Evolutionary conservation across 495 filamentous ascomycete genomes (phyloP), one percentile per base, ranked within the genome.

Genomic region (Cercophora newfieldiana): DNA sequence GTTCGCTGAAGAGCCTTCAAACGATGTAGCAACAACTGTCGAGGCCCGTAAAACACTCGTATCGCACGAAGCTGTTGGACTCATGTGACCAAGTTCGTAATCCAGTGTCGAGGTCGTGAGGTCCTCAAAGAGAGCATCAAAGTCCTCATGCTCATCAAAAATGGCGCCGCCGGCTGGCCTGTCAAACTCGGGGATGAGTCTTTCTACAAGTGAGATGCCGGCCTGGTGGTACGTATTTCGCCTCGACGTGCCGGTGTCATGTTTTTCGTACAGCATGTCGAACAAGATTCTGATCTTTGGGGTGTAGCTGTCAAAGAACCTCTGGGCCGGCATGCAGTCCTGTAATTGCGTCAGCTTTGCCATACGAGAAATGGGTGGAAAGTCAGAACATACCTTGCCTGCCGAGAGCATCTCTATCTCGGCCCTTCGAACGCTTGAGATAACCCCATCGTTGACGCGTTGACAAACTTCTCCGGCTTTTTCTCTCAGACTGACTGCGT

Each of bases 361-460:
- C 31, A 7, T n/a, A 16, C 6, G 12, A 22, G 16, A 0, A 19
- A 16, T 18, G 59, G 8, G 3, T 18, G 59, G 8, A 1, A 8
- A 16, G n/a, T 7, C 8, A 1, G 47, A 21, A 7, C 75, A 53
- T 64, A 81, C 80, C 74, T 75, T 82, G 57, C 81, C 81, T 19
- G 77, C 77, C 55, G 74, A 72, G 21, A 83, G 74, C 7, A 83
- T 63, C 51, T 81, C 80, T 7, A 83, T 72, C 70, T 83, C 81
- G 18, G 79, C 58, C 56, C 74, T 76, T 50, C 81, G 73, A 59
- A 77, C 70, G 7, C 74, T 79, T 18, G 59, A 69, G 47, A 80
- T 75, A 16, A 56, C 65, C 0, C 78, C 77, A 14, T 60, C 66
- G n/a, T 66, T 69, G 37, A 75, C 69, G 25, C 70, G 69, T 22